Conservation (phyloP, 2,329 filamentous ascomycete genomes). For the Plenodomus biglobosus region DNA sequence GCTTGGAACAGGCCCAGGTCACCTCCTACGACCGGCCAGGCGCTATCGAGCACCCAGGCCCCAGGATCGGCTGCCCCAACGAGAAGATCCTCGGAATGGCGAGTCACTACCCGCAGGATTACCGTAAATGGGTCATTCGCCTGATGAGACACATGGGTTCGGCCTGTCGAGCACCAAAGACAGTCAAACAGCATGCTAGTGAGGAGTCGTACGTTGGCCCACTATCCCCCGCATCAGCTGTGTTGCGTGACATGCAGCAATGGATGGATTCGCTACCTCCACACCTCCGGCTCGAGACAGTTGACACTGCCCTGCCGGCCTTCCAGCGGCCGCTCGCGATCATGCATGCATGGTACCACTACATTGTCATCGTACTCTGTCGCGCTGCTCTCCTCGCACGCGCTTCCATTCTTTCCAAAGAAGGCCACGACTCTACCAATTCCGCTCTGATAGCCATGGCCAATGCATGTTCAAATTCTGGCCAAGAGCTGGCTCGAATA, state of each 20-base stretch:
- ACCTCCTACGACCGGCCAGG: conserved; percentile 50
- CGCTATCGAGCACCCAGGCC: conserved; percentile 45
- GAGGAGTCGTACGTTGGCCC: conserved; percentile 45
- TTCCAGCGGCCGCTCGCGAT: conserved; percentile 45
- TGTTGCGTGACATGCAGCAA: conserved; percentile 44
- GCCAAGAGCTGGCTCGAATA: conserved; percentile 37
- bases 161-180: conserved; percentile 44
- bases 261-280: conserved; percentile 46
- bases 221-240: conserved; percentile 43
- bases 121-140: conserved; percentile 44
- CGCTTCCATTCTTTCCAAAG: conserved; percentile 36
- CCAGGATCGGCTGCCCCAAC: conserved; percentile 40
- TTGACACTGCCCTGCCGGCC: conserved; percentile 35
- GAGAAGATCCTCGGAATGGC: conserved; percentile 42
- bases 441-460: conserved; percentile 37
- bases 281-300: conserved; percentile 40
- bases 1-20: conserved; percentile 52
- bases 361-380: conserved; percentile 45
- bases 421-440: conserved; percentile 29
- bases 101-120: conserved; percentile 40
- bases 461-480: conserved; percentile 44
- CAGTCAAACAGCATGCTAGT: conserved; percentile 24
- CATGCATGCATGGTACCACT: conserved; percentile 47
- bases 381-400: conserved; percentile 45
- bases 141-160: conserved; percentile 43